Evolutionary conservation across 768 basidiomycete genomes (phyloP).

Genomic region (Mycena indigotica): DNA sequence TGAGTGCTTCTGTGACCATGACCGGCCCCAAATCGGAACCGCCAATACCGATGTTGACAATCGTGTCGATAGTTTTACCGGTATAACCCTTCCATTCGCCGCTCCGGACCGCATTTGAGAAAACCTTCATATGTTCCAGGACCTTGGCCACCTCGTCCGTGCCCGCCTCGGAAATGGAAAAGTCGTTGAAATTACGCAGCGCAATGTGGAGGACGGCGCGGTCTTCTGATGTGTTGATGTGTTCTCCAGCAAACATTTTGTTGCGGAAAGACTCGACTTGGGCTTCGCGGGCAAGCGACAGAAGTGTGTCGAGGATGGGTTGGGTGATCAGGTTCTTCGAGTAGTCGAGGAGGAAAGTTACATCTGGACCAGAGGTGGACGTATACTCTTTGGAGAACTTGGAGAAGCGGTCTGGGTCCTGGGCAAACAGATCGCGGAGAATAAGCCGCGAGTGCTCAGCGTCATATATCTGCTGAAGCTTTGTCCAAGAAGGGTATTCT

Average conservation of each 20-base stretch:
- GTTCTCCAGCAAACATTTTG: slow-evolving; percentile 93
- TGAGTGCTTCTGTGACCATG: slow-evolving; percentile 98
- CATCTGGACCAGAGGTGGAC: slow-evolving; percentile 62
- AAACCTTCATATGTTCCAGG: slow-evolving; percentile 88
- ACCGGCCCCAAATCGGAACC: slow-evolving; percentile 98
- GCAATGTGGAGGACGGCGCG: slow-evolving; percentile 96
- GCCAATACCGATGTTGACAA: slow-evolving; percentile 99
- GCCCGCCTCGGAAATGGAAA: slow-evolving; percentile 78
- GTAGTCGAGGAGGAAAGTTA: slow-evolving; percentile 90
- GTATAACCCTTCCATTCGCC: slow-evolving; percentile 98
- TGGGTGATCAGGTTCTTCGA: slow-evolving; percentile 95
- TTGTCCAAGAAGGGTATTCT: slow-evolving; percentile 92
- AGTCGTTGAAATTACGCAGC: slow-evolving; percentile 76
- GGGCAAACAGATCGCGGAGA: slow-evolving; percentile 89
- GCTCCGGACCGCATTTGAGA: slow-evolving; percentile 79
- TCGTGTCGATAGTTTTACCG: slow-evolving; percentile 88
- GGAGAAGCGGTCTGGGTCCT: slow-evolving; percentile 84
- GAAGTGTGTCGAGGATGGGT: slow-evolving; percentile 75
- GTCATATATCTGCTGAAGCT: slow-evolving; percentile 84
- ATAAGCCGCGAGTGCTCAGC: slow-evolving; percentile 70
- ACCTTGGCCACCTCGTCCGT: slow-evolving; percentile 82
- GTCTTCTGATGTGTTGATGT: slow-evolving; percentile 98
- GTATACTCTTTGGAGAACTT: slow-evolving; percentile 82
- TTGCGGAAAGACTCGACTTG: slow-evolving; percentile 82
- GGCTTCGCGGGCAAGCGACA: slow-evolving; percentile 84